These are phyloP conservation scores for Purpureocillium takamizusanense DNA, from an alignment of 2,329 filamentous ascomycete species.

Conservation along the genomic window DNA sequence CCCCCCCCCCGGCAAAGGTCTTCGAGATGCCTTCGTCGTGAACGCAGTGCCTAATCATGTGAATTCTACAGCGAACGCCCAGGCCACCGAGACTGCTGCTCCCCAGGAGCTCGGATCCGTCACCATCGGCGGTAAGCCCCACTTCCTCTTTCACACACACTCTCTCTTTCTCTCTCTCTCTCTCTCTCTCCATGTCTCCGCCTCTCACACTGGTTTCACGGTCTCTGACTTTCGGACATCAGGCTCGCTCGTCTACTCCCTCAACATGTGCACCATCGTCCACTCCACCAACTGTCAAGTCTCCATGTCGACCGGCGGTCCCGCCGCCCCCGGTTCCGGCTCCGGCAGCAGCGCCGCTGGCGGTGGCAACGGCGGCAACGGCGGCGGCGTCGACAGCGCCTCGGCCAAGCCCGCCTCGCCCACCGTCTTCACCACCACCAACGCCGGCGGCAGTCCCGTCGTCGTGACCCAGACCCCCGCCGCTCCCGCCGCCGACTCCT, in stretches of 20 bases:
- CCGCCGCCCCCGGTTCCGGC: not conserved
- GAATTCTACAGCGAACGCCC: slow-evolving; percentile 17
- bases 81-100: slow-evolving; percentile 16
- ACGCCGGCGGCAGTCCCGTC: slow-evolving; percentile 9
- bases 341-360: not conserved
- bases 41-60: too few relatives aligned
- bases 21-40: too few relatives aligned
- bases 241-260: slow-evolving; percentile 23
- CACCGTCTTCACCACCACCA: slow-evolving; percentile 11
- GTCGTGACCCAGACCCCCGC: slow-evolving; percentile 13
- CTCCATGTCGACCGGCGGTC: slow-evolving; percentile 16
- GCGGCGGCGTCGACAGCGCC: too few relatives aligned
- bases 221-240: not conserved
- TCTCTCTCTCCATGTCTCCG: too few relatives aligned
- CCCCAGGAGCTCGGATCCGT: slow-evolving; percentile 22
- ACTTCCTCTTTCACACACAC: not conserved
- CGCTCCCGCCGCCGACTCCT: slow-evolving; percentile 5
- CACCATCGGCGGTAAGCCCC: slow-evolving; percentile 19
- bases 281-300: slow-evolving; percentile 23
- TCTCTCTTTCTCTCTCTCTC: too few relatives aligned
- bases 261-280: slow-evolving; percentile 26
- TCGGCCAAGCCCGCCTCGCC: slow-evolving; percentile 3
- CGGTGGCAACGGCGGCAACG: too few relatives aligned
- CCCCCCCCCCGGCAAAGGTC: too few relatives aligned
- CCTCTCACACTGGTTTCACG: too few relatives aligned